Evolutionary conservation across 345 rosid species (phyloP), one percentile per base, ranked within the genome.

Genomic region (Luvunga scandens): DNA sequence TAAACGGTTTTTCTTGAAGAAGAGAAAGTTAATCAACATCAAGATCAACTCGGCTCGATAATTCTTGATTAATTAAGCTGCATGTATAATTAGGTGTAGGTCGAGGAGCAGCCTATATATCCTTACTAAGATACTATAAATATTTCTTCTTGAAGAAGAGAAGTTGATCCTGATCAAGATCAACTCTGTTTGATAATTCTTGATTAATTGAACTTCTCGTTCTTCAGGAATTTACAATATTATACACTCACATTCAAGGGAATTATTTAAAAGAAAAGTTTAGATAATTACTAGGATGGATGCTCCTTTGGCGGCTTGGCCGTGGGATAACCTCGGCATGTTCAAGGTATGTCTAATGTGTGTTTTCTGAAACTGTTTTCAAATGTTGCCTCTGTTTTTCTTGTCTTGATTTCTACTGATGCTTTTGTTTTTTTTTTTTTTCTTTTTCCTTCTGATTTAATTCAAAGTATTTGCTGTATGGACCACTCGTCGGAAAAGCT

Each of bases 241-340:
- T 53, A 16, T 53, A 18, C 22, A 53, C 6, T 18, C 57, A 5
- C 21, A 16, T 18, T 53, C 57, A 18, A 53, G 22, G 57, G 19
- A 53, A 53, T 53, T 53, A 53, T 19, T 3, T 45, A 45, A 45
- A 42, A 13, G 9, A 24, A 21, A 66, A 7, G 7, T 53, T 18
- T 53, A 53, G 2, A 53, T 22, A 42, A 67, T 71, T 62, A 77
- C 73, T 62, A 77, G 16, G 50, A 92, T 91, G 98, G 91, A 7
- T 39, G 88, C 91, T 82, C 75, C 89, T 57, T 81, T 93, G 80
- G 89, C 93, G 68, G 73, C 89, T 72, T 96, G 98, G 98, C 98
- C 99, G 6, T 96, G 99, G 99, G 95, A 82, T 81, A 89, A 86
- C 85, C 62, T 92, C 69, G 97, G 98, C 59, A 22, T 71, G 69